Percentiles rank a stretch among this genome's conserved stretches.
Evolutionary conservation across 352 stramenopile genomes (phyloP).

Genomic region (Phytophthora crassamura): DNA sequence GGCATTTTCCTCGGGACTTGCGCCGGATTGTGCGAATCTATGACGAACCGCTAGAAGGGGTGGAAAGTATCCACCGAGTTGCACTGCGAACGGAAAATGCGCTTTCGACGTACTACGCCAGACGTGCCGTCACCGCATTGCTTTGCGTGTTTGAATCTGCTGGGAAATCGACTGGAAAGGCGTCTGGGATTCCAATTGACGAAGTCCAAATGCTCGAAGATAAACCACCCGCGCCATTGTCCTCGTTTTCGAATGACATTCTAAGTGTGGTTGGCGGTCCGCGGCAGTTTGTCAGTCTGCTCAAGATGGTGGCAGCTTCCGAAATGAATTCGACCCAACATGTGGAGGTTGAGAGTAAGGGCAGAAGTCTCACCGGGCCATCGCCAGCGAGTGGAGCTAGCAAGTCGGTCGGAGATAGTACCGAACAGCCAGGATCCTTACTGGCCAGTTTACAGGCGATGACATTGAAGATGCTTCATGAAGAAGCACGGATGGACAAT

Average conservation of each 20-base stretch:
- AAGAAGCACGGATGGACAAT: slow-evolving; percentile 57
- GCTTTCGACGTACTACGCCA: slow-evolving; percentile 84
- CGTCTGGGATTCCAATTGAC: background rate
- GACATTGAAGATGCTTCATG: slow-evolving; percentile 57
- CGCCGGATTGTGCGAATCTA: slow-evolving; percentile 84
- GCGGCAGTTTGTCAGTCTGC: slow-evolving; percentile 76
- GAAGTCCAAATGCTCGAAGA: slow-evolving; percentile 21
- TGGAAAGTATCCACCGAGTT: slow-evolving; percentile 80
- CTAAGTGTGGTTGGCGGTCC: slow-evolving; percentile 67
- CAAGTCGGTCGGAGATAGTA: slow-evolving; percentile 18
- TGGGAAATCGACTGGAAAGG: background rate
- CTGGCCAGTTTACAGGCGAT: slow-evolving; percentile 61
- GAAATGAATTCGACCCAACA: slow-evolving; percentile 64
- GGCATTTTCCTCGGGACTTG: slow-evolving; percentile 74
- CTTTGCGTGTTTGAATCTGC: slow-evolving; percentile 34
- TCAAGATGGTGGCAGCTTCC: slow-evolving; percentile 84
- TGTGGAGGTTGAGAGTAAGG: slow-evolving; percentile 16
- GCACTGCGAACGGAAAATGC: slow-evolving; percentile 82
- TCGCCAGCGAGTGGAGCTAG: background rate
- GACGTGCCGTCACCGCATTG: slow-evolving; percentile 53
- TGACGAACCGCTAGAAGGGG: slow-evolving; percentile 70
- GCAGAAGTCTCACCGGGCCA: slow-evolving; percentile 1
- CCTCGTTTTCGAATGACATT: slow-evolving; percentile 45
- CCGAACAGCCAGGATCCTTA: slow-evolving; percentile 46
- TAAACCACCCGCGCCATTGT: slow-evolving; percentile 9